Conservation (phyloP, 108 stramenopile genomes). For the Chaetoceros tenuissimus region DNA sequence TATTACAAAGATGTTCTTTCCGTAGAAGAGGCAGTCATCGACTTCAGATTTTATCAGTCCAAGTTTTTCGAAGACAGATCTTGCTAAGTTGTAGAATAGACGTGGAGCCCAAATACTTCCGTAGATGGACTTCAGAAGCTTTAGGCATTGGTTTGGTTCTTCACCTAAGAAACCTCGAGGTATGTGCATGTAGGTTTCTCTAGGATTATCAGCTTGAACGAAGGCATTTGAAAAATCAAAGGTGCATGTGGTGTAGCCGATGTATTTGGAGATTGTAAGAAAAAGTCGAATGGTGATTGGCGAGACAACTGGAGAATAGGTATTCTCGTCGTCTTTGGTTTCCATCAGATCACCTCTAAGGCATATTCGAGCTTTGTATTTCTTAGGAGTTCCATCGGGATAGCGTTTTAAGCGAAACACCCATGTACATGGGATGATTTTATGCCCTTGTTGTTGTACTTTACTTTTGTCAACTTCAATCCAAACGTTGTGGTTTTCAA, state of each 20-base stretch:
- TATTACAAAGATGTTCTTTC: too few relatives aligned
- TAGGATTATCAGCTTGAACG: conserved; percentile 11
- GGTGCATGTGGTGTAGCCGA: conserved; percentile 3
- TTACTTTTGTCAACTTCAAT: conserved; percentile 5
- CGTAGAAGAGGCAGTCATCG: too few relatives aligned
- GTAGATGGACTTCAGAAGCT: too few relatives aligned
- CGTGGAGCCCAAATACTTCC: too few relatives aligned
- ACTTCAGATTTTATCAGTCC: too few relatives aligned
- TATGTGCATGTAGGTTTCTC: conserved; percentile 10
- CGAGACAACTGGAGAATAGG: conserved; percentile 40
- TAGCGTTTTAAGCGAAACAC: conserved; percentile 15
- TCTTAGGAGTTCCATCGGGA: conserved; percentile 31
- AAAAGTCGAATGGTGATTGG: conserved; percentile 28
- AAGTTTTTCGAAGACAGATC: too few relatives aligned
- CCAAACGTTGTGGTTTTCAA: conserved; percentile 6
- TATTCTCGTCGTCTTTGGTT: conserved; percentile 5
- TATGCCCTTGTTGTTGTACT: not conserved
- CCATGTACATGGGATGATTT: conserved; percentile 1
- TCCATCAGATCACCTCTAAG: conserved; percentile 16
- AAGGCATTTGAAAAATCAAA: conserved; percentile 23
- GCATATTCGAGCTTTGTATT: conserved; percentile 33
- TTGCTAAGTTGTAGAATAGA: too few relatives aligned
- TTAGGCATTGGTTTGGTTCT: too few relatives aligned
- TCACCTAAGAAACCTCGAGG: conserved; percentile 9
- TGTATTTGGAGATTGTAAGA: conserved; percentile 8